These are phyloP conservation scores for Otatea glauca DNA, from an alignment of 176 grass and related monocot species.

Conservation along the genomic window DNA sequence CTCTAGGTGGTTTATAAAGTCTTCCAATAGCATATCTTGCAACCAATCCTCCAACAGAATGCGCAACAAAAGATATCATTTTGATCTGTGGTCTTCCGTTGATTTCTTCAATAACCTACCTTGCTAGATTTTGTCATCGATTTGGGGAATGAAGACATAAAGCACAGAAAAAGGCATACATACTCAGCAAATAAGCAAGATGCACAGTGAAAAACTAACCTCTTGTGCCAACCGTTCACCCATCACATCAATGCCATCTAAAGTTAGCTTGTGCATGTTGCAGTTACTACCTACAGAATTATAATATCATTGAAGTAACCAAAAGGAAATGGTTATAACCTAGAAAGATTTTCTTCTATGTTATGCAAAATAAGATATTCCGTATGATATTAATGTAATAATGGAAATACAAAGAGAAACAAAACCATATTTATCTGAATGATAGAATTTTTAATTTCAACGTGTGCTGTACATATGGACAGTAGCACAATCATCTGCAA, in stretches of 20 bases:
- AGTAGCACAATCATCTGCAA: slow-evolving; percentile 23
- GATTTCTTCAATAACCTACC: slow-evolving; percentile 76
- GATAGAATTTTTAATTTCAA: background rate
- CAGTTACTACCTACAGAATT: slow-evolving; percentile 67
- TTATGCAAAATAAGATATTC: background rate
- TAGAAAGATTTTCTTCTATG: background rate
- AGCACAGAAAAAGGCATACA: slow-evolving; percentile 10
- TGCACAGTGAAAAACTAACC: slow-evolving; percentile 57
- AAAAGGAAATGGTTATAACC: slow-evolving; percentile 19
- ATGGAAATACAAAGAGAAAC: background rate
- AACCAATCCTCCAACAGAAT: slow-evolving; percentile 95
- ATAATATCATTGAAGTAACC: slow-evolving; percentile 23
- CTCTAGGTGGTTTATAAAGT: slow-evolving; percentile 64
- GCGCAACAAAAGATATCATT: slow-evolving; percentile 95
- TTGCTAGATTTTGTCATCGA: slow-evolving; percentile 52
- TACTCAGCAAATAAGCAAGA: slow-evolving; percentile 32
- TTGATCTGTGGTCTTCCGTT: slow-evolving; percentile 62
- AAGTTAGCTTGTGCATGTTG: slow-evolving; percentile 86
- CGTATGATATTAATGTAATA: background rate
- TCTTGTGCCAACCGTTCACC: slow-evolving; percentile 89
- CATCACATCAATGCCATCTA: slow-evolving; percentile 98
- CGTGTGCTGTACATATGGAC: background rate
- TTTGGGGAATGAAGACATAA: slow-evolving; percentile 30
- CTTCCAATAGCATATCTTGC: slow-evolving; percentile 91
- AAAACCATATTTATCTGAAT: slow-evolving; percentile 9